Evolutionary conservation across 1,284 basidiomycete species (phyloP).

Genomic region (Marasmius sp.): DNA sequence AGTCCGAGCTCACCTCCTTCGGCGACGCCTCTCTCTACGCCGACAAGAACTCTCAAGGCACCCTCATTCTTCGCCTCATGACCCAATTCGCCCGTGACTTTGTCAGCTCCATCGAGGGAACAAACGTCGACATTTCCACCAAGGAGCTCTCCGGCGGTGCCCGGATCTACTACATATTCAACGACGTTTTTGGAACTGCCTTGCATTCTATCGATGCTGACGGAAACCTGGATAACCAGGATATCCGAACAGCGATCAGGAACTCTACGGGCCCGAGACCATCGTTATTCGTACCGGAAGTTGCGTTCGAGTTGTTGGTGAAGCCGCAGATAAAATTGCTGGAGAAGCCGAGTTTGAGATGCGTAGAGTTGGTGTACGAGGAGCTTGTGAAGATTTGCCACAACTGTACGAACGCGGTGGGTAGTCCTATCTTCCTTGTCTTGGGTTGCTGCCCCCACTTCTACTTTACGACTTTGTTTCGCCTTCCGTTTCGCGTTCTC

Average conservation of each 20-base stretch:
- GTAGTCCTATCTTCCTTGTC: too few species aligned
- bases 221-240: conserved; percentile 87
- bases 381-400: conserved; percentile 99
- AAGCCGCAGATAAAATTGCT: conserved; percentile 99
- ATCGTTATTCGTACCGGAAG: conserved; percentile 95
- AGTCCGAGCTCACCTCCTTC: conserved; percentile 96
- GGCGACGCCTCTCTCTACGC: conserved; percentile 94
- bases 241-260: conserved; percentile 97
- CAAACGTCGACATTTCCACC: conserved; percentile 95
- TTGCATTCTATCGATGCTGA: conserved; percentile 91
- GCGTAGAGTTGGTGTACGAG: conserved; percentile 98
- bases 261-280: conserved; percentile 98
- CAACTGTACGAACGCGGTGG: conserved; percentile 88
- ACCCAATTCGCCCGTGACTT: conserved; percentile 99
- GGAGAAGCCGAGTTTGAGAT: conserved; percentile 90
- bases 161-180: conserved; percentile 99
- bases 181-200: conserved; percentile 95
- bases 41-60: conserved; percentile 89
- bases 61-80: conserved; percentile 92
- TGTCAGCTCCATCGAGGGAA: conserved; percentile 96
- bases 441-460: too few species aligned
- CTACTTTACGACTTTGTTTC: conserved; percentile 12
- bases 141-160: conserved; percentile 99
- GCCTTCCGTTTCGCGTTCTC: background rate
- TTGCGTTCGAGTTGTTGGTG: conserved; percentile 95